Evolutionary conservation across 352 stramenopile species (phyloP).

Genomic region (Pythium volutum): DNA sequence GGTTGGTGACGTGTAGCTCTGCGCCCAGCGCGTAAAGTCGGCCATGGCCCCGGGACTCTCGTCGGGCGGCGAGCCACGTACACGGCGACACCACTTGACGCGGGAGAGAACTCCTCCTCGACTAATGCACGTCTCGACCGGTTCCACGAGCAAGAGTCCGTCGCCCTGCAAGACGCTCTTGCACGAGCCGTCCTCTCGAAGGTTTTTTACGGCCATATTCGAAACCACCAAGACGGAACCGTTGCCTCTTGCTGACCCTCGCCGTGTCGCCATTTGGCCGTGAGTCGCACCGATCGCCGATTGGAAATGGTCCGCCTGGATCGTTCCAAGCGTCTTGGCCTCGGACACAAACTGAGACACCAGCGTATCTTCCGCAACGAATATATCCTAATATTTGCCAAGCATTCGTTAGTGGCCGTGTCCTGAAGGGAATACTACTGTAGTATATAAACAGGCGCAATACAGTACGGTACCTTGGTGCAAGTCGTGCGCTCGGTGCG

Average conservation of each 20-base stretch:
- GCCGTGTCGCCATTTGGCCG: constrained; percentile 1
- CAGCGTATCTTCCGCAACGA: not conserved
- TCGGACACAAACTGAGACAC: constrained; percentile 2
- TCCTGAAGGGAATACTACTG: too few relatives aligned
- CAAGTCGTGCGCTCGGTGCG: not conserved
- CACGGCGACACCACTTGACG: constrained; percentile 2
- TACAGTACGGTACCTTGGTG: not conserved
- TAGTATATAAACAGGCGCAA: too few relatives aligned
- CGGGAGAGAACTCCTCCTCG: not conserved
- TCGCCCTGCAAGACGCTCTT: not conserved
- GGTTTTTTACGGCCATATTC: not conserved
- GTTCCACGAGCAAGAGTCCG: constrained; percentile 1
- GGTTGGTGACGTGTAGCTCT: not conserved
- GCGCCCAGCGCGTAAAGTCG: not conserved
- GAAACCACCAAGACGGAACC: not conserved
- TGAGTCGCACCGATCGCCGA: not conserved
- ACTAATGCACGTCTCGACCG: not conserved
- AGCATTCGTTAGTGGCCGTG: not conserved
- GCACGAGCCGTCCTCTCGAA: not conserved
- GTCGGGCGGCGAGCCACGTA: not conserved
- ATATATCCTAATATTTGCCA: not conserved
- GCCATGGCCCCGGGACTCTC: not conserved
- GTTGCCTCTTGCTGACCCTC: too few relatives aligned
- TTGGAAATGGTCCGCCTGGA: not conserved
- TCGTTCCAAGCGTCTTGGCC: not conserved